Conservation (phyloP, 805 yeast genomes). For the Metschnikowia hibisci region DNA sequence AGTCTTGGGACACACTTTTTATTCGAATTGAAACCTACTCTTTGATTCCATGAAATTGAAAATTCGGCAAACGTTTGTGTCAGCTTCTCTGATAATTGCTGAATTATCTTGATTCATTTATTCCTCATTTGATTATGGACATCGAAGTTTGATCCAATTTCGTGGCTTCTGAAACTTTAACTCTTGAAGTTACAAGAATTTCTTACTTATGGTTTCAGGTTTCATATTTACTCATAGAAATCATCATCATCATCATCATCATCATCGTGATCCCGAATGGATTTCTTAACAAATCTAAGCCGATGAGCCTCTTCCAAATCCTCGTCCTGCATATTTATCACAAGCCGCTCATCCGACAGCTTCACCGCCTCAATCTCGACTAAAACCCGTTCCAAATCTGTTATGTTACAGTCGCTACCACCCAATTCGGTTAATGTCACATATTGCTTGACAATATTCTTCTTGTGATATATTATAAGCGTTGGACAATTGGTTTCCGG, state of each 20-base stretch:
- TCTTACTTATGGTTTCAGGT: no score
- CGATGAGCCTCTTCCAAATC: constrained; percentile 51
- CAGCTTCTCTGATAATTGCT: no score
- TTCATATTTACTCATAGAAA: constrained; percentile 6
- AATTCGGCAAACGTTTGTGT: no score
- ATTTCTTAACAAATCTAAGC: constrained; percentile 53
- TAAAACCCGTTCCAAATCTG: constrained; percentile 71
- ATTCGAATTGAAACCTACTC: no score
- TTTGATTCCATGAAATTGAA: no score
- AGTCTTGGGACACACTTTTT: no score
- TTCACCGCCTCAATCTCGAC: constrained; percentile 64
- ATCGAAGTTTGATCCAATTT: no score
- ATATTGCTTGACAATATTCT: constrained; percentile 73
- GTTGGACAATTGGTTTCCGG: constrained; percentile 93
- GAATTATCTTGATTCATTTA: no score
- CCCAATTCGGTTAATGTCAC: constrained; percentile 80
- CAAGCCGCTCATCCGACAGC: constrained; percentile 62
- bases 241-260: constrained; percentile 21
- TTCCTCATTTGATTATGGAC: no score
- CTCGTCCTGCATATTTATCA: constrained; percentile 51
- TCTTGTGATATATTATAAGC: constrained; percentile 71
- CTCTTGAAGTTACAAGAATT: no score
- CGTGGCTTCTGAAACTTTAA: no score
- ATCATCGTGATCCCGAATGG: constrained; percentile 42
- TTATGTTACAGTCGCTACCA: constrained; percentile 68